Base-by-base conservation (phyloP, 192 early-diverging fungal species). In the Linnemannia schmuckeri region DNA sequence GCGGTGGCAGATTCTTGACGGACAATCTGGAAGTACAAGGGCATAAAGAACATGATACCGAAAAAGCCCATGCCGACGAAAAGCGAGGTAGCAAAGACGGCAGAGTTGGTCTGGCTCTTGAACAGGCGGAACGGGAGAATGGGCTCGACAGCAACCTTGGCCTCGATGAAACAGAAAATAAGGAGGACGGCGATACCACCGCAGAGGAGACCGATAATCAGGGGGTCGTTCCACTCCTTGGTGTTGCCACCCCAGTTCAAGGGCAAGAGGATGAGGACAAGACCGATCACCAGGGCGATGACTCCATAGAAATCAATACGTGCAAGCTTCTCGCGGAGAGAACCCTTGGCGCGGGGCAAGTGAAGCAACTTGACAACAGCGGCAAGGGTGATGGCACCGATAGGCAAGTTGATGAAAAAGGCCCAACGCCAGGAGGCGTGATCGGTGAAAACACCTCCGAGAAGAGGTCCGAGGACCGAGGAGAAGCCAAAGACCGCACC, bases 171-270 rank as follows among this genome's bases (percentile, higher is more conserved):
- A 6, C 89, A 89, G 78, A 97, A 97, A 15, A 82, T 82, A 13
- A 79, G 27, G 30, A 92, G 72, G n/a, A 93, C 40, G 9, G 89
- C 47, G 18, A 63, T 78, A 30, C 95, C 94, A 52, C 94, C 79
- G 17, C 85, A 73, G 61, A 95, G 90, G 35, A 95, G 82, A 37
- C 85, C 77, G 72, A 93, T 91, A 35, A 94, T 88, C 6, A 92
- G 76, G 27, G 91, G 89, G 5, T 91, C 90, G 24, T 87, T 89
- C 97, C 96, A 97, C 2, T 89, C 87, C 75, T 92, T 95, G n/a
- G 88, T 70, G 74, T 87, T 89, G 22, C 96, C 97, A 70, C 95
- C 97, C 85, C 93, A 92, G 85, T 94, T 93, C 3, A 98, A 82
- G 10, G 95, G 94, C 63, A 95, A 78, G 54, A 97, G 87, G 44